Percentiles rank a stretch among this genome's conserved stretches.
These are phyloP conservation scores for Arabidopsis arenosa DNA, from an alignment of 345 rosid species.

Conservation along the genomic window DNA sequence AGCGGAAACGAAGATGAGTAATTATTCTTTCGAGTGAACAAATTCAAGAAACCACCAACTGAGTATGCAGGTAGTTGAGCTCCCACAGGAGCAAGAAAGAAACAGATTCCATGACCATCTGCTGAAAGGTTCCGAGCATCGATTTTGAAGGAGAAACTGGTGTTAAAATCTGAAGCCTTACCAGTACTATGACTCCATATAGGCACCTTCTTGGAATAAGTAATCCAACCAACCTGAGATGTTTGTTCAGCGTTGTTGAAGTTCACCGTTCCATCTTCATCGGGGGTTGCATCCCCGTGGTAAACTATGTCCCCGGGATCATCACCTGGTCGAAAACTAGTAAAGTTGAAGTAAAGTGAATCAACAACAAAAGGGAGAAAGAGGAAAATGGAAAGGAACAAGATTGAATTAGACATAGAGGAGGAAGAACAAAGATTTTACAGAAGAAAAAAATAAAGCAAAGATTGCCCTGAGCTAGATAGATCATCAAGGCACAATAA, in stretches of 20 bases:
- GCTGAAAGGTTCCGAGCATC: slow-evolving; percentile 15
- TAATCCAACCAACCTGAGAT: slow-evolving; percentile 37
- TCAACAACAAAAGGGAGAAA: slow-evolving; percentile 27
- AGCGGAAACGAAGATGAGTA: slow-evolving; percentile 35
- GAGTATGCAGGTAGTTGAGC: slow-evolving; percentile 46
- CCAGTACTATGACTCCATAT: slow-evolving; percentile 30
- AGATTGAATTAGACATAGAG: slow-evolving; percentile 24
- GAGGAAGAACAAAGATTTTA: background rate
- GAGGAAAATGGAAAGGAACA: slow-evolving; percentile 12
- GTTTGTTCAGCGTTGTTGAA: slow-evolving; percentile 14
- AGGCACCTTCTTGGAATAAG: slow-evolving; percentile 25
- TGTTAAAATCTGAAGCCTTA: slow-evolving; percentile 27
- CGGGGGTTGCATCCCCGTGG: slow-evolving; percentile 25
- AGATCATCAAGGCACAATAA: background rate
- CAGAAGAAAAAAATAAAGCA: no score
- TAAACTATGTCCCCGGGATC: slow-evolving; percentile 13
- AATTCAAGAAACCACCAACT: slow-evolving; percentile 47
- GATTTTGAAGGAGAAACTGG: slow-evolving; percentile 38
- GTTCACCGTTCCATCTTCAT: slow-evolving; percentile 22
- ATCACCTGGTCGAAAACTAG: slow-evolving; percentile 12
- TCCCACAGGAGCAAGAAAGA: slow-evolving; percentile 46
- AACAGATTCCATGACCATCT: slow-evolving; percentile 35
- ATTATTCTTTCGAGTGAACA: slow-evolving; percentile 29
- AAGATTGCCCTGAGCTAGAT: no score
- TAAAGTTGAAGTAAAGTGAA: slow-evolving; percentile 33